phyloP scores from a whole-genome alignment of 2,329 filamentous ascomycete genomes.

The Alternaria dauci region DNA sequence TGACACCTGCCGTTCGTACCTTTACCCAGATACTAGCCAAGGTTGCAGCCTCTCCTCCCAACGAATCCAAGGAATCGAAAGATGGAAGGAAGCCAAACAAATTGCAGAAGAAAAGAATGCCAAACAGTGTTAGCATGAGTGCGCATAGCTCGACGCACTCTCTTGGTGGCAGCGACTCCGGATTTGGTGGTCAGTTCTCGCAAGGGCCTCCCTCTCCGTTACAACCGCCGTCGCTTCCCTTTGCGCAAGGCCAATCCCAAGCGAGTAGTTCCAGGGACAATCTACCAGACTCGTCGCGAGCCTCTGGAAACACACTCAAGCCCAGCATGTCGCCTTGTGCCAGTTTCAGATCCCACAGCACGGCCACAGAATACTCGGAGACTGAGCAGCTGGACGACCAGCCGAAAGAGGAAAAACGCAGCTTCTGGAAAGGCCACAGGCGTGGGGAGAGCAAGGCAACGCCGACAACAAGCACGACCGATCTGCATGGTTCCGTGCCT shows the following conservation, averaged over 20 bases:
- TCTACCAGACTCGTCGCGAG: slow-evolving; percentile 53
- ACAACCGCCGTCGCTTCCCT: slow-evolving; percentile 44
- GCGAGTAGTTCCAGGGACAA: slow-evolving; percentile 38
- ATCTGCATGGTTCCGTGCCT: slow-evolving; percentile 47
- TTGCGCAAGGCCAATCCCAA: slow-evolving; percentile 37
- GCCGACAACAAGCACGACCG: slow-evolving; percentile 47
- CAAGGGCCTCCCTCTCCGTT: slow-evolving; percentile 41
- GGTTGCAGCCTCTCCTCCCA: slow-evolving; percentile 66
- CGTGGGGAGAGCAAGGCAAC: slow-evolving; percentile 48
- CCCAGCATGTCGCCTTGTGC: slow-evolving; percentile 76
- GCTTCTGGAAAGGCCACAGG: slow-evolving; percentile 73
- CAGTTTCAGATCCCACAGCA: slow-evolving; percentile 76
- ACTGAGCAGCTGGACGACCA: slow-evolving; percentile 74
- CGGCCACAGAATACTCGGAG: slow-evolving; percentile 81
- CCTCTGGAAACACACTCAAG: slow-evolving; percentile 63
- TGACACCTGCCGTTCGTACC: slow-evolving; percentile 42
- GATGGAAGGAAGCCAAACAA: slow-evolving; percentile 79
- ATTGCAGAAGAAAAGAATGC: slow-evolving; percentile 80
- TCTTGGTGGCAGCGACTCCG: slow-evolving; percentile 57
- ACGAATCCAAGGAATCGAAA: slow-evolving; percentile 52
- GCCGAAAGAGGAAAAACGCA: slow-evolving; percentile 64
- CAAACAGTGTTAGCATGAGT: slow-evolving; percentile 80
- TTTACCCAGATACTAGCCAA: slow-evolving; percentile 51
- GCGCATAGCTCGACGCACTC: slow-evolving; percentile 91
- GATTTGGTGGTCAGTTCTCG: slow-evolving; percentile 23